phyloP scores from a whole-genome alignment of 2,329 filamentous ascomycete genomes.

The Sarocladium strictum region DNA sequence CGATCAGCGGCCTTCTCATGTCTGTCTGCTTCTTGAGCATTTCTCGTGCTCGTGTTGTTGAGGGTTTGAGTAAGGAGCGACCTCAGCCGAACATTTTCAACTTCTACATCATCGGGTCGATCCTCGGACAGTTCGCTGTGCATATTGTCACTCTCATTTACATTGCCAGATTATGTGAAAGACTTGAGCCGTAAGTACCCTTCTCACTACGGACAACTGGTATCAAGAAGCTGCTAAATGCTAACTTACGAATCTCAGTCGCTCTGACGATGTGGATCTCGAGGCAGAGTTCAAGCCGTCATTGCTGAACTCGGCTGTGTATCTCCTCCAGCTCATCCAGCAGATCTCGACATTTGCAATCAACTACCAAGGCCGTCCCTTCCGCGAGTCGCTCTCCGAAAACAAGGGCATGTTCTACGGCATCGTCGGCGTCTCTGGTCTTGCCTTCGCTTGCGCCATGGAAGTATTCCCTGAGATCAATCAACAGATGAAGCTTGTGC shows the following conservation, averaged over 20 bases:
- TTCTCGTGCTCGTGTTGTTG: conserved; percentile 93
- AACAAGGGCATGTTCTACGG: conserved; percentile 99
- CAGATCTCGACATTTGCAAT: conserved; percentile 99
- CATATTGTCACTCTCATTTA: conserved; percentile 94
- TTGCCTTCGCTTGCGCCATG: conserved; percentile 91
- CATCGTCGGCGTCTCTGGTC: conserved; percentile 78
- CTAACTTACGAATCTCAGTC: conserved; percentile 36
- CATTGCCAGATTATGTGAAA: conserved; percentile 82
- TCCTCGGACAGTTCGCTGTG: conserved; percentile 93
- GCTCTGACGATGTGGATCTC: conserved; percentile 65
- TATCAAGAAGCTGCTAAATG: conserved; percentile 6
- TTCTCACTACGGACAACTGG: background rate
- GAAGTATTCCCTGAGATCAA: conserved; percentile 96
- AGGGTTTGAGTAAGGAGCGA: conserved; percentile 91
- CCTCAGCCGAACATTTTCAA: conserved; percentile 99
- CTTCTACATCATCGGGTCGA: conserved; percentile 95
- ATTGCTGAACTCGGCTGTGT: conserved; percentile 92
- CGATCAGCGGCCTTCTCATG: conserved; percentile 99
- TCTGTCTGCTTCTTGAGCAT: conserved; percentile 98
- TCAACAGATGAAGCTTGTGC: conserved; percentile 84
- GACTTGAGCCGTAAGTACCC: conserved; percentile 69
- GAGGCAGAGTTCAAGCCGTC: conserved; percentile 93
- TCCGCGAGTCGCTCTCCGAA: conserved; percentile 91
- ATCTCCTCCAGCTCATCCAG: conserved; percentile 95
- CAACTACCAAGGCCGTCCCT: conserved; percentile 97